Percentiles rank a stretch among this genome's conserved stretches.
Conservation (phyloP, 2,329 filamentous ascomycete species). For the Clonostachys rosea region DNA sequence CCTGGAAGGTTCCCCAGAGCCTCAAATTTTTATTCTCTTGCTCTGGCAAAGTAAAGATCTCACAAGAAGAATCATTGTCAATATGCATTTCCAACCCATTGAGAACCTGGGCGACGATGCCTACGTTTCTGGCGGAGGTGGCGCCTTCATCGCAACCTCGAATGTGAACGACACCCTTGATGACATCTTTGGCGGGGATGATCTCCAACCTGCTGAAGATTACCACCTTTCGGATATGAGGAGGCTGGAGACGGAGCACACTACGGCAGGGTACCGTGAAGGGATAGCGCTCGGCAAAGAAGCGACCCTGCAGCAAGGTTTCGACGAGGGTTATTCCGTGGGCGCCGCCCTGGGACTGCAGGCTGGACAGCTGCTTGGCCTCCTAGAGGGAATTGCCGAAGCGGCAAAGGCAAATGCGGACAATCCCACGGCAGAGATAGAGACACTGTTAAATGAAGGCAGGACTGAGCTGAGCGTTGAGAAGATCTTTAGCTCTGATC, state of each 20-base stretch:
- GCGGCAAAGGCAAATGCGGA: conserved; percentile 29
- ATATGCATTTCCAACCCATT: conserved; percentile 26
- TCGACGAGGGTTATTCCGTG: conserved; percentile 85
- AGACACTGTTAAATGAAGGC: conserved; percentile 41
- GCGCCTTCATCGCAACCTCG: not conserved
- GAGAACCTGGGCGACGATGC: conserved; percentile 18
- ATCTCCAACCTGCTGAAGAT: conserved; percentile 3
- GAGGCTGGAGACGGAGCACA: conserved; percentile 70
- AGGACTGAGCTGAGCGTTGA: conserved; percentile 54
- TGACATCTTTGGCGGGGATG: conserved; percentile 25
- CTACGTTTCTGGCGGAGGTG: conserved; percentile 12
- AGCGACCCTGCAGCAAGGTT: conserved; percentile 74
- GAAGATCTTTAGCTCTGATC: conserved; percentile 60
- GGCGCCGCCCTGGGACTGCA: conserved; percentile 75
- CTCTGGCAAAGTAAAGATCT: too few relatives aligned
- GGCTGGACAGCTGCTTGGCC: conserved; percentile 71
- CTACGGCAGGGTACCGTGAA: conserved; percentile 86
- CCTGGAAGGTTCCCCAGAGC: not conserved
- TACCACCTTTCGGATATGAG: conserved; percentile 60
- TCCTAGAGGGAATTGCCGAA: conserved; percentile 65
- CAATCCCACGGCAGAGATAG: conserved; percentile 11
- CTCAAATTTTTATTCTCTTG: not conserved
- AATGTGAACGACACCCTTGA: conserved; percentile 20
- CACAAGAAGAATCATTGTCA: not conserved
- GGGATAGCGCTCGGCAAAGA: conserved; percentile 76